Evolutionary conservation across 2,329 filamentous ascomycete species (phyloP), one percentile per base, ranked within the genome.

Genomic region (Scortechinia acanthostroma): DNA sequence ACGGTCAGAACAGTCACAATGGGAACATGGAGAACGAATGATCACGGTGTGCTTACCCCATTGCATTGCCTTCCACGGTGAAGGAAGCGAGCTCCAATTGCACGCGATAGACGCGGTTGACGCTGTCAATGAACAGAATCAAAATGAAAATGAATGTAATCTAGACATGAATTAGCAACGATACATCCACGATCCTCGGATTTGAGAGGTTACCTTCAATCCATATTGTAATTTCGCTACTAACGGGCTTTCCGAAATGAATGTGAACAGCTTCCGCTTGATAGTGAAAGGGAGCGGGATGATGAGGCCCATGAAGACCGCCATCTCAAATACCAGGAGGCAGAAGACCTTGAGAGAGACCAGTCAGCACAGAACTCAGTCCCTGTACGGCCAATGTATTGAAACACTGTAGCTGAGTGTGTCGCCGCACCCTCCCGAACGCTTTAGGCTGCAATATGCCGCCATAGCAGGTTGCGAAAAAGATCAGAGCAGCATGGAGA

Each of bases 81-180:
- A 87, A 84, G 44, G 82, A 73, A 42, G 81, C 72, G 47, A 97
- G 75, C 70, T 98, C 93, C 51, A 93, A 69, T 70, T 97, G 91
- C 46, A 98, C 93, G 50, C 93, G 88, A 68, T 96, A 98, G 59
- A 98, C 93, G 52, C 93, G 88, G 60, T 84, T 83, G 65, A 97
- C 91, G 61, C 90, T 95, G 71, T 98, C 93, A 58, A 97, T 80
- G 70, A 98, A 98, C 52, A 98, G 84, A 52, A 98, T 95, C 48
- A 97, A 75, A 59, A 98, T 97, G 72, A 98, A 98, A 62, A 98
- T 91, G 63, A 98, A 98, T 2, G 90, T 95, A 47, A 98, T 98
- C 35, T 40, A 19, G 10, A 13, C n/a, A n/a, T n/a, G n/a, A n/a
- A n/a, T n/a, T 80, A 84, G 51, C 5, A 3, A 5, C 1, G 42